Percentiles rank a stretch among this genome's conserved stretches.
Conservation (phyloP, 1,284 basidiomycete species). For the Athelia psychrophila region DNA sequence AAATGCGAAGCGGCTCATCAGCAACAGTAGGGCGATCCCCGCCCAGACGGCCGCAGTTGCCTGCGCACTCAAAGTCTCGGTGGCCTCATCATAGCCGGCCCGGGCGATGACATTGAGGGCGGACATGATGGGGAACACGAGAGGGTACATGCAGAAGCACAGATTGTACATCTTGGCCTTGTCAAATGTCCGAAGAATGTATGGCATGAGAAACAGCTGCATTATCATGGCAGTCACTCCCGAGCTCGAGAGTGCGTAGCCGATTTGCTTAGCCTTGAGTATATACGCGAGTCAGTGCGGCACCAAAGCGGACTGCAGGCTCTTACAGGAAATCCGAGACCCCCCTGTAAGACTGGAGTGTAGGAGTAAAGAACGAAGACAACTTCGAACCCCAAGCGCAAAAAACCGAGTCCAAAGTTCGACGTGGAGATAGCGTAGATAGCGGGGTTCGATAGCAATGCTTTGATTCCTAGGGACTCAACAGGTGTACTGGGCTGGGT, state of each 20-base stretch:
- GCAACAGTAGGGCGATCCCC: constrained; percentile 37
- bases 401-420: too few species aligned
- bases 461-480: too few species aligned
- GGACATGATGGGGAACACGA: constrained; percentile 40
- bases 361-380: too few species aligned
- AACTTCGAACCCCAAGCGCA: too few species aligned
- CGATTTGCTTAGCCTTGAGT: constrained; percentile 56
- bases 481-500: too few species aligned
- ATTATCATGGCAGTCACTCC: constrained; percentile 41
- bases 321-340: constrained; percentile 1
- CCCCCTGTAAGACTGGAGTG: too few species aligned
- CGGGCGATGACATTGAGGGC: constrained; percentile 41
- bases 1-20: constrained; percentile 33
- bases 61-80: constrained; percentile 16
- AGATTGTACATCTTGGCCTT: constrained; percentile 40
- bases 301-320: constrained; percentile 24
- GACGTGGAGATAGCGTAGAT: too few species aligned
- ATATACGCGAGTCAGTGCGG: not conserved
- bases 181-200: constrained; percentile 41
- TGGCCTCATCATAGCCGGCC: constrained; percentile 20
- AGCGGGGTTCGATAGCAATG: too few species aligned
- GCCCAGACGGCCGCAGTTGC: constrained; percentile 35
- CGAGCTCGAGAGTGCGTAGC: constrained; percentile 48
- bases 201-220: constrained; percentile 46
- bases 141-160: constrained; percentile 46